These are phyloP conservation scores for Globisporangium middletonii DNA, from an alignment of 352 stramenopile genomes.

Conservation along the genomic window DNA sequence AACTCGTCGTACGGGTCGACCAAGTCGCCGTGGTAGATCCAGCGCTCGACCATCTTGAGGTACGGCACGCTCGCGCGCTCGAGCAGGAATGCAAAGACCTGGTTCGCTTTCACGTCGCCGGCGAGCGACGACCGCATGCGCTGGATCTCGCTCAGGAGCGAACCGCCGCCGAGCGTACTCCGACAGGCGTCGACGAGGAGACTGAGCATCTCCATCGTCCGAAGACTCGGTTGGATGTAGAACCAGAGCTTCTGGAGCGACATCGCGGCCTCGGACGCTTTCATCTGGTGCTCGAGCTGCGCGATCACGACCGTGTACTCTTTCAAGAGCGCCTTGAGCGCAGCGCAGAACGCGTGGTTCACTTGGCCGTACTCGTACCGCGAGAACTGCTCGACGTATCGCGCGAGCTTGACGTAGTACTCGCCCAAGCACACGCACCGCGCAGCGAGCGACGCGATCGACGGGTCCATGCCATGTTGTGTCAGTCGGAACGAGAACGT, in stretches of 20 bases:
- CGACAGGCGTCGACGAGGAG: conserved; percentile 70
- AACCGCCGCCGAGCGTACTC: conserved; percentile 81
- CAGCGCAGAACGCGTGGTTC: conserved; percentile 91
- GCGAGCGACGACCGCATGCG: conserved; percentile 73
- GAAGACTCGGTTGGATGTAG: conserved; percentile 86
- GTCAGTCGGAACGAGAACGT: conserved; percentile 60
- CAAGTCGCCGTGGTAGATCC: conserved; percentile 88
- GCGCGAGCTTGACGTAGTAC: conserved; percentile 66
- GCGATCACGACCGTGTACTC: conserved; percentile 92
- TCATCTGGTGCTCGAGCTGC: conserved; percentile 85
- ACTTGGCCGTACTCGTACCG: conserved; percentile 92
- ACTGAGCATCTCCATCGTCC: conserved; percentile 91
- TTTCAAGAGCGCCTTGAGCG: conserved; percentile 87
- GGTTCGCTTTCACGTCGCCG: conserved; percentile 69
- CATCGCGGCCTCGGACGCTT: conserved; percentile 24
- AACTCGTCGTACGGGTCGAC: conserved; percentile 91
- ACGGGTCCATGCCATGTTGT: conserved; percentile 78
- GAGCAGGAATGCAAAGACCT: conserved; percentile 82
- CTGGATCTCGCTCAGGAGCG: conserved; percentile 89
- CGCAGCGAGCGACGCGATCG: conserved; percentile 58
- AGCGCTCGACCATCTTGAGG: conserved; percentile 86
- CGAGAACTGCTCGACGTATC: conserved; percentile 80
- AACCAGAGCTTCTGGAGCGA: conserved; percentile 93
- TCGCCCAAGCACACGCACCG: conserved; percentile 68
- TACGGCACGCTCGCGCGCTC: conserved; percentile 83